A percentile compares a stretch with the other conserved stretches of the same genome.
These are phyloP conservation scores for Colletotrichum sp. DNA, from an alignment of 2,329 filamentous ascomycete species.

Conservation along the genomic window DNA sequence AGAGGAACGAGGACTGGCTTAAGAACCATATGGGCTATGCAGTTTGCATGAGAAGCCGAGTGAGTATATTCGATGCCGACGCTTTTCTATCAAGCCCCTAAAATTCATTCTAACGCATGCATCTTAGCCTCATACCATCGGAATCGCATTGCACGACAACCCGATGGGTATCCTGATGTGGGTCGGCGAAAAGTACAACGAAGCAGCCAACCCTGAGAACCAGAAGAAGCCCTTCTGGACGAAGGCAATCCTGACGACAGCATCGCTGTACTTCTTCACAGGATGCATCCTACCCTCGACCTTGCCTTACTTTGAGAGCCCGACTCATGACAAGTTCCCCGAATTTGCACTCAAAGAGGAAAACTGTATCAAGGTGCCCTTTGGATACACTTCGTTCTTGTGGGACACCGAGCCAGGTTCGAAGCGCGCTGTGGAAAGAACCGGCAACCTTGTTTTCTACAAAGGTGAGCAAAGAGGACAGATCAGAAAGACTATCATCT, in stretches of 20 bases:
- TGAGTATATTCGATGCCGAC: not conserved
- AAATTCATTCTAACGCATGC: not conserved
- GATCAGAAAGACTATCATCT: not conserved
- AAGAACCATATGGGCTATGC: conserved; percentile 45
- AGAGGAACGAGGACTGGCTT: conserved; percentile 34
- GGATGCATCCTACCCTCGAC: conserved; percentile 25
- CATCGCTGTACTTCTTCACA: conserved; percentile 29
- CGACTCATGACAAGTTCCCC: conserved; percentile 18
- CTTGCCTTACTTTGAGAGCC: conserved; percentile 21
- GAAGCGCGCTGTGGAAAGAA: conserved; percentile 18
- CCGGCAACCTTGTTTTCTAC: conserved; percentile 24
- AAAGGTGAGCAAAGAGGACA: not conserved
- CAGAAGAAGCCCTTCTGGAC: conserved; percentile 19
- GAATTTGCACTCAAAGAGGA: conserved; percentile 14
- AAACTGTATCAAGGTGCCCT: conserved; percentile 22
- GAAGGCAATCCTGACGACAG: conserved; percentile 20
- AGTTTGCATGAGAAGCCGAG: conserved; percentile 42
- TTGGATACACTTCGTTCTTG: conserved; percentile 21
- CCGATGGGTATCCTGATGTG: conserved; percentile 47
- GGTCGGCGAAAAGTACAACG: conserved; percentile 43
- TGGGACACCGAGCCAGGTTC: conserved; percentile 18
- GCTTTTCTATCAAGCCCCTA: not conserved
- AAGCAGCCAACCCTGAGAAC: conserved; percentile 14
- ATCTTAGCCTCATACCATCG: conserved; percentile 42
- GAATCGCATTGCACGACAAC: conserved; percentile 44